These are phyloP conservation scores for Senecio squalidus DNA, from an alignment of 140 eudicot species.

Conservation along the genomic window DNA sequence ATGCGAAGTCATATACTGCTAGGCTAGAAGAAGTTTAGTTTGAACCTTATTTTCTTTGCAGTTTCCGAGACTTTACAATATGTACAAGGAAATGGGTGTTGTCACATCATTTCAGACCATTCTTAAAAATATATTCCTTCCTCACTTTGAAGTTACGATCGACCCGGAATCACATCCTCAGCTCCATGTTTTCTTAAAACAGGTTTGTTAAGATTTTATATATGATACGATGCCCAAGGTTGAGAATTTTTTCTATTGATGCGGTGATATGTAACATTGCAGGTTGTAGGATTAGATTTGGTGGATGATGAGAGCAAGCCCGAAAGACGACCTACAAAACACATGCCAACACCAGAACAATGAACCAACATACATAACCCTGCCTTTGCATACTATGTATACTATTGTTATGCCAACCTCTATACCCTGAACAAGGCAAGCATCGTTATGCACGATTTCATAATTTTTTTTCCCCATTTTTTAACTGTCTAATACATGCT, in stretches of 20 bases:
- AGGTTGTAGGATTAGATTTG: slow-evolving; percentile 97
- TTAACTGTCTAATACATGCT: background rate
- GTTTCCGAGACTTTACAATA: slow-evolving; percentile 92
- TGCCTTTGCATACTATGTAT: slow-evolving; percentile 87
- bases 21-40: background rate
- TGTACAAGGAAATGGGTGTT: slow-evolving; percentile 97
- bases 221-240: too few species aligned
- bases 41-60: slow-evolving; percentile 31
- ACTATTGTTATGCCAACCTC: too few species aligned
- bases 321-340: too few species aligned
- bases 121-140: slow-evolving; percentile 93
- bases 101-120: slow-evolving; percentile 95
- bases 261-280: too few species aligned
- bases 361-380: slow-evolving; percentile 98
- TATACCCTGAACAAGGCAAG: slow-evolving; percentile 87
- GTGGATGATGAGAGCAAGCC: too few species aligned
- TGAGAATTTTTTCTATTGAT: too few species aligned
- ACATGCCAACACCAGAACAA: slow-evolving; percentile 80
- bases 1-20: background rate
- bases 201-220: too few species aligned
- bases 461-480: slow-evolving; percentile 11
- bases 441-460: background rate
- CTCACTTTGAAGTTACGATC: slow-evolving; percentile 91
- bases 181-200: too few species aligned
- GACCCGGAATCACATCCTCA: slow-evolving; percentile 94